Base-by-base conservation (phyloP, 148 eudicot species). In the Fallopia convolvulus region DNA sequence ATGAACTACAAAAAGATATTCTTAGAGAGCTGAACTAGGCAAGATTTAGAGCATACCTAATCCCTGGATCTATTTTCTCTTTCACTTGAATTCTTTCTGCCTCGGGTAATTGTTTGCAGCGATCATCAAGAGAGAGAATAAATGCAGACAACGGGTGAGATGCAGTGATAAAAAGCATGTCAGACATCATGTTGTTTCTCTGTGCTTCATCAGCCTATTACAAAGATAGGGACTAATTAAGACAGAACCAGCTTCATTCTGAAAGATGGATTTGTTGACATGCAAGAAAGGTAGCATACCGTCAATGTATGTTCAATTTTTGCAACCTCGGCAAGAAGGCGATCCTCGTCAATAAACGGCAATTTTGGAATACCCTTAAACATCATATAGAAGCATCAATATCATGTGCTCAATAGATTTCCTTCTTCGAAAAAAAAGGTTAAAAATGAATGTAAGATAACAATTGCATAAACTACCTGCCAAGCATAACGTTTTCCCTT, bases 401-500 rank as follows among this genome's bases (percentile, higher is more conserved):
- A 68, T 68, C 11, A 42, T 39, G 18, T 6, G 20, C 72, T 36
- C 14, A 13, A 46, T 36, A 14, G 20, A 11, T 23, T 23, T 23
- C 0, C 10, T 9, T 44, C 0, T 30, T 61, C 11, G 0, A 36
- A 17, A 33, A 68, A 65, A 32, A 23, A 30, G 8, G 30, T 30
- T 58, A 32, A 58, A 58, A 30, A 7, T 68, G 72, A 14, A 10
- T 8, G 10, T 39, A 68, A 33, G 6, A 66, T 66, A 32, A 36
- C 1, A 10, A 15, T 5, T 68, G 11, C 44, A 41, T 12, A 76
- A 74, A 23, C 2, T 47, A 95, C 99, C 99, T 92, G 97, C 97
- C 97, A 95, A 74, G 97, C 77, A 83, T n/a, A 95, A 48, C 98
- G 88, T 84, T 95, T 93, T 26, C 99, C 99, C 77, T 91, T 91